Conservation (phyloP, 2,329 filamentous ascomycete genomes). For the Coniella vitis region DNA sequence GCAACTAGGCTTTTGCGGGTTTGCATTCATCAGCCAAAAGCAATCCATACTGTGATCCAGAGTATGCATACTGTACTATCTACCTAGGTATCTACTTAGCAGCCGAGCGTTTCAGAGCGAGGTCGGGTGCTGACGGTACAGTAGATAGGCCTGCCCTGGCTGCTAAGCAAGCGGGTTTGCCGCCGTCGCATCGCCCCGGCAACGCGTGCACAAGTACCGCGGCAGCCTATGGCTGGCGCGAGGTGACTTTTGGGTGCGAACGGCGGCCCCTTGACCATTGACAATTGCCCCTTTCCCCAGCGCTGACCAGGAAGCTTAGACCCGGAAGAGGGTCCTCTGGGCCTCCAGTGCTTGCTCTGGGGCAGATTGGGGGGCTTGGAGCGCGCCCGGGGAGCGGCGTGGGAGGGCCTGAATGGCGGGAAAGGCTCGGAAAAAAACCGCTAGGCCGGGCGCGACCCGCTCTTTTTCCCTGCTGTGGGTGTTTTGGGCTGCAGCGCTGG, state of each 20-base stretch:
- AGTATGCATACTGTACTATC: no score
- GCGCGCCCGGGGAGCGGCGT: no score
- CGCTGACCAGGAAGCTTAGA: neutral
- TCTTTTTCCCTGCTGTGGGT: neutral
- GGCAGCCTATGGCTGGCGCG: no score
- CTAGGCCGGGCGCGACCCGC: neutral
- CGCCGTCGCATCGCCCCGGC: no score
- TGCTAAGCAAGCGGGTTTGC: no score
- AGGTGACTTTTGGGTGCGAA: neutral
- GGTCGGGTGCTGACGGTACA: no score
- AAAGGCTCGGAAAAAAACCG: constrained; percentile 1
- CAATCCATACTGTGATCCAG: no score
- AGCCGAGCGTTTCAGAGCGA: no score
- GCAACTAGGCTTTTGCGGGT: no score
- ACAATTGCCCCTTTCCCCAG: neutral
- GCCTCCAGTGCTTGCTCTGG: neutral
- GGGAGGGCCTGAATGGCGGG: constrained; percentile 1
- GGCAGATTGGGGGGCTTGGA: neutral
- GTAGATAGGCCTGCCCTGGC: neutral
- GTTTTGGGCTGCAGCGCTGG: neutral
- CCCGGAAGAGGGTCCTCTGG: neutral
- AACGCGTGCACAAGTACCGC: no score
- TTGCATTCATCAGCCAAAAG: no score
- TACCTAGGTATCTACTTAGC: no score
- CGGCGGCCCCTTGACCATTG: neutral